Conservation (phyloP, 192 early-diverging fungal species). For the Backusella sp. region DNA sequence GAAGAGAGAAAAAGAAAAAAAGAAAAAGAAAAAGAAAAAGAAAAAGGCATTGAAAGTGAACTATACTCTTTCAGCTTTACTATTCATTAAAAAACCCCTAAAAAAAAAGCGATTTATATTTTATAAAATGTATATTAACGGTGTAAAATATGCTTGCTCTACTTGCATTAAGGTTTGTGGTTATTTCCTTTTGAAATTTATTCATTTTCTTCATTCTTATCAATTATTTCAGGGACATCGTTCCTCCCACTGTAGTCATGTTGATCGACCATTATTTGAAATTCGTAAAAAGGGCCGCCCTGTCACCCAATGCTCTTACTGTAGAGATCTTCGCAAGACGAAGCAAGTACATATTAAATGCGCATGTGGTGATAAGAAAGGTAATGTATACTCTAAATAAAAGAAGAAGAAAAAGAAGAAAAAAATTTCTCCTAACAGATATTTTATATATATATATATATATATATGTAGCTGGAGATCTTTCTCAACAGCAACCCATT, state of each 20-base stretch:
- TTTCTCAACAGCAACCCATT: neutral
- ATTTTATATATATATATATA: neutral
- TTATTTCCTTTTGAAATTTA: neutral
- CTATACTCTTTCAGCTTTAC: neutral
- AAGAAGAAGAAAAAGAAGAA: neutral
- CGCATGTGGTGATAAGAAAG: slow-evolving; percentile 43
- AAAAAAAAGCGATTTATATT: neutral
- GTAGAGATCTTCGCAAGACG: slow-evolving; percentile 61
- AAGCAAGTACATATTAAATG: slow-evolving; percentile 65
- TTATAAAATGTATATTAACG: slow-evolving; percentile 24
- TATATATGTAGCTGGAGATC: neutral
- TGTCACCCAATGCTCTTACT: slow-evolving; percentile 60
- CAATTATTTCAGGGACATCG: slow-evolving; percentile 26
- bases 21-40: neutral
- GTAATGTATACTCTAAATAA: slow-evolving; percentile 5
- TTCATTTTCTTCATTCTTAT: neutral
- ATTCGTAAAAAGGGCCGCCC: slow-evolving; percentile 70
- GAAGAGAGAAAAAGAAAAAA: neutral
- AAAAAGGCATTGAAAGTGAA: neutral
- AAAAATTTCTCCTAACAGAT: neutral
- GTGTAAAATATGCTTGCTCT: slow-evolving; percentile 28
- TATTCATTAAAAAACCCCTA: neutral
- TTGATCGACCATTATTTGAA: slow-evolving; percentile 55
- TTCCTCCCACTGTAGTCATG: slow-evolving; percentile 33
- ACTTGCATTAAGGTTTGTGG: slow-evolving; percentile 33